These are phyloP conservation scores for Penicillium brevicompactum DNA, from an alignment of 2,329 filamentous ascomycete genomes.

Conservation along the genomic window DNA sequence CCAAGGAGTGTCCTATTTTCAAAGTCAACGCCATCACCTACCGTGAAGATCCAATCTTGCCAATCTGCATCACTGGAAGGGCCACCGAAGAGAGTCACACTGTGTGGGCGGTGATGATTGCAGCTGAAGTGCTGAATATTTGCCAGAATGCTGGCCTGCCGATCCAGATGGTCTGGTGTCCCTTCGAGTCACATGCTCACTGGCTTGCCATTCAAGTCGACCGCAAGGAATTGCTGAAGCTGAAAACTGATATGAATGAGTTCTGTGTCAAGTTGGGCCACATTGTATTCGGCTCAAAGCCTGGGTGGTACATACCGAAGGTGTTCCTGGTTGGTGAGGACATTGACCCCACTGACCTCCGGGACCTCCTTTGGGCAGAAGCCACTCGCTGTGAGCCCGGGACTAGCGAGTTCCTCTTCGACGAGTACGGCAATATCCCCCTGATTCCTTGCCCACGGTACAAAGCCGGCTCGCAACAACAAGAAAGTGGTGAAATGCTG, in stretches of 20 bases:
- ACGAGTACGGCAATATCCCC: slow-evolving; percentile 15
- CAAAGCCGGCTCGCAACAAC: slow-evolving; percentile 3
- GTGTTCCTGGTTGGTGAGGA: slow-evolving; percentile 23
- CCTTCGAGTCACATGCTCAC: slow-evolving; percentile 20
- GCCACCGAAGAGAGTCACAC: slow-evolving; percentile 23
- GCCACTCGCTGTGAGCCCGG: slow-evolving; percentile 20
- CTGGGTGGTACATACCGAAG: slow-evolving; percentile 25
- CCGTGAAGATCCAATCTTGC: slow-evolving; percentile 18
- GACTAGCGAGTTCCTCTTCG: slow-evolving; percentile 13
- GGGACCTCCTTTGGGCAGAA: slow-evolving; percentile 22
- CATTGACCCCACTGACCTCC: slow-evolving; percentile 20
- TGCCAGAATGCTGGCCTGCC: slow-evolving; percentile 19
- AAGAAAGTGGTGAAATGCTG: slow-evolving; percentile 13
- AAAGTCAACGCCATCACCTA: slow-evolving; percentile 23
- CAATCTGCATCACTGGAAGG: slow-evolving; percentile 18
- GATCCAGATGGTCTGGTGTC: slow-evolving; percentile 20
- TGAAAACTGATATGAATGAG: slow-evolving; percentile 16
- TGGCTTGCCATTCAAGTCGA: slow-evolving; percentile 22
- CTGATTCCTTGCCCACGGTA: slow-evolving; percentile 10
- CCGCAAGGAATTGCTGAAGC: slow-evolving; percentile 11
- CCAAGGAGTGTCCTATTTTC: slow-evolving; percentile 16
- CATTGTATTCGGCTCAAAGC: slow-evolving; percentile 21
- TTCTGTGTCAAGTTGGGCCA: slow-evolving; percentile 18
- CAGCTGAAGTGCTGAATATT: slow-evolving; percentile 20
- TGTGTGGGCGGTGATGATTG: slow-evolving; percentile 19